A percentile compares a stretch with the other conserved stretches of the same genome.
Evolutionary conservation across 2,329 filamentous ascomycete genomes (phyloP).

Genomic region (Aspergillus sp.): DNA sequence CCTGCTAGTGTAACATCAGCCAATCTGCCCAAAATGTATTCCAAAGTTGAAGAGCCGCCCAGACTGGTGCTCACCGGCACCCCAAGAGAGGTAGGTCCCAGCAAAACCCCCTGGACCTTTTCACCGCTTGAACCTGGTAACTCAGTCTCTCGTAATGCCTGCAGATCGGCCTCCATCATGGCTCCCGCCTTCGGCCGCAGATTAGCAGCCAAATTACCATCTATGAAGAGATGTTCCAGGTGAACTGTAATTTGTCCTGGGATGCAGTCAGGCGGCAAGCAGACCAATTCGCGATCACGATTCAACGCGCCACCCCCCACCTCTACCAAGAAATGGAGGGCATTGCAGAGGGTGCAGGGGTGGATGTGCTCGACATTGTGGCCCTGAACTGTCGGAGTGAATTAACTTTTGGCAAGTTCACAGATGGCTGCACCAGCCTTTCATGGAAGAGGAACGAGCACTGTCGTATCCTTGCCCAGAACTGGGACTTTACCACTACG

Average conservation of each 20-base stretch:
- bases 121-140: no score
- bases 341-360: slow-evolving; percentile 54
- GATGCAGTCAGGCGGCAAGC: slow-evolving; percentile 48
- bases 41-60: slow-evolving; percentile 19
- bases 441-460: slow-evolving; percentile 49
- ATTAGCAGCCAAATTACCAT: slow-evolving; percentile 49
- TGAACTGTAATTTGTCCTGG: slow-evolving; percentile 52
- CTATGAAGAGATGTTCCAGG: slow-evolving; percentile 51
- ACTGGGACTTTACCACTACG: slow-evolving; percentile 60
- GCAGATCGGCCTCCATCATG: slow-evolving; percentile 55
- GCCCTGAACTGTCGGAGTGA: slow-evolving; percentile 63
- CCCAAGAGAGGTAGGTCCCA: slow-evolving; percentile 27
- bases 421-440: slow-evolving; percentile 60
- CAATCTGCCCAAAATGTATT: slow-evolving; percentile 49
- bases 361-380: slow-evolving; percentile 54
- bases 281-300: slow-evolving; percentile 48
- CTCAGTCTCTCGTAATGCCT: no score
- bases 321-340: slow-evolving; percentile 53
- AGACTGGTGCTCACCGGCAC: slow-evolving; percentile 28
- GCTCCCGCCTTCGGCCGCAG: slow-evolving; percentile 40
- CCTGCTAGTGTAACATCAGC: not conserved
- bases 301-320: slow-evolving; percentile 41
- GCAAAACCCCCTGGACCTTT: no score
- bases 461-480: slow-evolving; percentile 53
- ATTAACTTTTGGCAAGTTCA: slow-evolving; percentile 59